Evolutionary conservation across 2,329 filamentous ascomycete species (phyloP), one percentile per base, ranked within the genome.

Genomic region (Exutisphaerella laricina): DNA sequence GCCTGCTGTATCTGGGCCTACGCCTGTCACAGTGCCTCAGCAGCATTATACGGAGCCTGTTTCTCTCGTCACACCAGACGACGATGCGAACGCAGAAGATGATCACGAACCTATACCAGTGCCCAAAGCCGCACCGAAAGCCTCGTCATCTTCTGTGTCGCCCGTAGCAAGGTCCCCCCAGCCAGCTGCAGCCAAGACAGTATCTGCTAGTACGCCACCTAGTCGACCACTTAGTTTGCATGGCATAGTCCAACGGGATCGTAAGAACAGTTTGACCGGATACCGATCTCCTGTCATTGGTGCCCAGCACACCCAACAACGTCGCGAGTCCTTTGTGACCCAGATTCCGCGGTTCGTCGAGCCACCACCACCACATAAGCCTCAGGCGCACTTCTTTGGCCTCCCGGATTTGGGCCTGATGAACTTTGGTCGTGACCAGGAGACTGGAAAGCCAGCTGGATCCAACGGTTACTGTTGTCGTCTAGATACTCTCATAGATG

Each of bases 381-480:
- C 59, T 9, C 61, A 64, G 39, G 50, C 54, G 9, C 62, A 64
- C 43, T 65, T 59, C 50, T 61, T 57, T 38, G 53, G 52, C 12
- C 47, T 62, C 2, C 60, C 62, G 22, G 56, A 61, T 39, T 47
- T 63, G 12, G 57, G 59, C 10, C 40, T 62, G 2, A 39, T 39
- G 36, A 45, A 54, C 23, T 40, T 57, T 16, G 50, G 45, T 12
- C 40, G 46, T 20, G 58, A 57, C 21, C 43, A 46, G 12, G 54
- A 58, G 13, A 82, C 40, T 14, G 54, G 51, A 4, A 56, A 50
- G 25, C 41, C 52, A 25, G 58, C 59, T 6, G 62, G 62, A 4
- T 59, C 61, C 26, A 77, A 76, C 32, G 86, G 85, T 5, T 88
- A 85, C 54, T 86, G 84, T 61, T 92, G 87, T 60, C 82, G 84